A percentile compares a stretch with the other conserved stretches of the same genome.
Evolutionary conservation across 2,329 filamentous ascomycete species (phyloP).

Genomic region (Trematosphaeria pertusa): DNA sequence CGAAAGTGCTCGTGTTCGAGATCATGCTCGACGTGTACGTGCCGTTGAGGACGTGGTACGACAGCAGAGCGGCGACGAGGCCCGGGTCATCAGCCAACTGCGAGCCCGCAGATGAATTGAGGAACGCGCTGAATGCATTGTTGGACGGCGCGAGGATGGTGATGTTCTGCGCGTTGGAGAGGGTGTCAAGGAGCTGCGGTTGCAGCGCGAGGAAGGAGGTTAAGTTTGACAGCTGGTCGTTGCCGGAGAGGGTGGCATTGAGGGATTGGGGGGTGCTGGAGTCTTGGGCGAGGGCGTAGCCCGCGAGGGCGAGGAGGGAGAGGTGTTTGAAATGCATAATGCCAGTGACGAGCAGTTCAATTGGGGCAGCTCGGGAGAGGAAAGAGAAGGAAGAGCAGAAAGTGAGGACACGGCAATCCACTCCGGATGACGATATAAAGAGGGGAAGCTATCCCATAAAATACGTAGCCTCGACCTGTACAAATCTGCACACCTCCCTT

Average conservation of each 20-base stretch:
- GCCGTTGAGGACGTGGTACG: slow-evolving; percentile 67
- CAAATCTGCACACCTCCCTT: too few relatives aligned
- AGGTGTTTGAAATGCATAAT: slow-evolving; percentile 51
- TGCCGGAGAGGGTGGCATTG: slow-evolving; percentile 33
- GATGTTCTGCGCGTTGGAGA: slow-evolving; percentile 56
- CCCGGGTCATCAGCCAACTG: slow-evolving; percentile 37
- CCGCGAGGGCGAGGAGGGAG: slow-evolving; percentile 44
- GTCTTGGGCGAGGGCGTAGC: slow-evolving; percentile 41
- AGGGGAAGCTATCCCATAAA: too few relatives aligned
- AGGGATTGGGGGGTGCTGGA: slow-evolving; percentile 30
- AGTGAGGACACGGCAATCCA: too few relatives aligned
- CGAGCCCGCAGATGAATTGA: slow-evolving; percentile 44
- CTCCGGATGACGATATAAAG: too few relatives aligned
- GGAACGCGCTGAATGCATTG: slow-evolving; percentile 52
- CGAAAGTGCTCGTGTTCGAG: slow-evolving; percentile 52
- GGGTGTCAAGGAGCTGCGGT: slow-evolving; percentile 45
- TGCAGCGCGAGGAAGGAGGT: slow-evolving; percentile 45
- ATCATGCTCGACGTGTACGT: slow-evolving; percentile 50
- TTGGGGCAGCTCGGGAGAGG: too few relatives aligned
- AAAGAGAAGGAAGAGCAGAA: background rate
- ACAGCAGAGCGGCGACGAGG: slow-evolving; percentile 56
- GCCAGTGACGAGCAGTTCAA: too few relatives aligned
- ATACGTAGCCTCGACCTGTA: too few relatives aligned
- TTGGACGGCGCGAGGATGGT: slow-evolving; percentile 67
- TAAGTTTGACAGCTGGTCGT: slow-evolving; percentile 40